phyloP scores from a whole-genome alignment of 2,329 filamentous ascomycete genomes.

The Claviceps sp. region DNA sequence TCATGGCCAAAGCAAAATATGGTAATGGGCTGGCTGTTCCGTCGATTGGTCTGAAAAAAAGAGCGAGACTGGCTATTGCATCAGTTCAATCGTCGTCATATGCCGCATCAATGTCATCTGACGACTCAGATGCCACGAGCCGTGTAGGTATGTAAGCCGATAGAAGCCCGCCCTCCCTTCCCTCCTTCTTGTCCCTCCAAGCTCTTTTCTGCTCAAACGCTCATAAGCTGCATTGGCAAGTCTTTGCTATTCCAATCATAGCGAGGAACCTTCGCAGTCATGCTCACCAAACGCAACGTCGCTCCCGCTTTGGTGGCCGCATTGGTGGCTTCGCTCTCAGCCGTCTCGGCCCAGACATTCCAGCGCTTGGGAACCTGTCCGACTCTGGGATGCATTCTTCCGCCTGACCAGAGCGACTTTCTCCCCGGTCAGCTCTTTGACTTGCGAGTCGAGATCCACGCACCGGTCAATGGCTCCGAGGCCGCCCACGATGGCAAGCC shows the following conservation, averaged over 20 bases:
- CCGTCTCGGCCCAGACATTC: constrained; percentile 42
- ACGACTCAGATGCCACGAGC: neutral
- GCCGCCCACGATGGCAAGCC: constrained; percentile 55
- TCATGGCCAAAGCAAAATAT: neutral
- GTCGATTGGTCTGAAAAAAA: constrained; percentile 1
- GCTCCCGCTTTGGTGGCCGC: constrained; percentile 20
- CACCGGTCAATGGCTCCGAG: constrained; percentile 69
- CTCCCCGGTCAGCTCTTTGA: constrained; percentile 75
- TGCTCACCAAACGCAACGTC: constrained; percentile 24
- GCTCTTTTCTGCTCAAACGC: neutral
- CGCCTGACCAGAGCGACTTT: constrained; percentile 61
- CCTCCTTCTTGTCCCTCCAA: too few species aligned
- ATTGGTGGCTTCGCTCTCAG: constrained; percentile 21
- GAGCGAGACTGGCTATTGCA: too few species aligned
- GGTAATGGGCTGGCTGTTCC: neutral
- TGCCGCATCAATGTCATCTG: too few species aligned
- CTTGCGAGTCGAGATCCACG: constrained; percentile 70
- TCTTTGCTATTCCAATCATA: neutral
- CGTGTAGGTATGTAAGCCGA: constrained; percentile 1
- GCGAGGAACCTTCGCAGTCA: constrained; percentile 7
- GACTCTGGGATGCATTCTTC: constrained; percentile 44
- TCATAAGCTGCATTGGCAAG: neutral
- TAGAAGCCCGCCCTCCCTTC: neutral
- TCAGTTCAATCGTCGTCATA: neutral
- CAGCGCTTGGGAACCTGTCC: constrained; percentile 47